Evolutionary conservation across 192 early-diverging fungal genomes (phyloP), one percentile per base, ranked within the genome.

Genomic region (Thoreauomyces humboldtii): DNA sequence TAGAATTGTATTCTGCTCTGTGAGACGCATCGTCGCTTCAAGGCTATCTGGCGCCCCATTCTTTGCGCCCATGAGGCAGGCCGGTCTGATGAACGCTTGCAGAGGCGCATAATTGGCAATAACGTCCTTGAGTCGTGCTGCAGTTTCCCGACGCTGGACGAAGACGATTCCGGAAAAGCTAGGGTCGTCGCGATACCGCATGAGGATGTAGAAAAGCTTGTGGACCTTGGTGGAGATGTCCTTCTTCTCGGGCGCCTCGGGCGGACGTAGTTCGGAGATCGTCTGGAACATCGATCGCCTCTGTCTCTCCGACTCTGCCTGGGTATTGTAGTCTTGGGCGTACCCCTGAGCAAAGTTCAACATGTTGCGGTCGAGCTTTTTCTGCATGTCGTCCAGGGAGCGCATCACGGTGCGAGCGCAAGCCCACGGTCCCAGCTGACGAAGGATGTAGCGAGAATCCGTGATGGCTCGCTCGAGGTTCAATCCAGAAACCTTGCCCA

Each of bases 111-210:
- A 77, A 24, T 67, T 62, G 29, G 72, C 69, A 4, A 89, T 60
- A 4, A 88, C 45, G 31, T 68, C 64, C 19, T 63, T 44, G 7
- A 93, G 58, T n/a, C 86, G 54, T 29, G 83, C 70, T 0, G 92
- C 93, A 0, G 90, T 89, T 6, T 88, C 70, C 28, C 94, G 73
- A 15, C 87, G 77, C 52, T 85, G 72, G 6, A 88, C 86, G 70
- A 98, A 98, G 7, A 98, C 84, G 38, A 98, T 96, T 4, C 91
- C 92, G 61, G 93, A 90, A 61, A 95, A 79, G 0, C 73, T 58
- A 0, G 79, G 43, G 4, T 65, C 48, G 12, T 53, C 31, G 7
- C 58, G 47, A 66, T 82, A 87, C 29, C 79, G 67, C 2, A 72
- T 27, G 19, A 97, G 77, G 6, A 89, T 78, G 22, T 78, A 69